Evolutionary conservation across 495 filamentous ascomycete species (phyloP), one percentile per base, ranked within the genome.

Genomic region (Talaromyces borbonicus): DNA sequence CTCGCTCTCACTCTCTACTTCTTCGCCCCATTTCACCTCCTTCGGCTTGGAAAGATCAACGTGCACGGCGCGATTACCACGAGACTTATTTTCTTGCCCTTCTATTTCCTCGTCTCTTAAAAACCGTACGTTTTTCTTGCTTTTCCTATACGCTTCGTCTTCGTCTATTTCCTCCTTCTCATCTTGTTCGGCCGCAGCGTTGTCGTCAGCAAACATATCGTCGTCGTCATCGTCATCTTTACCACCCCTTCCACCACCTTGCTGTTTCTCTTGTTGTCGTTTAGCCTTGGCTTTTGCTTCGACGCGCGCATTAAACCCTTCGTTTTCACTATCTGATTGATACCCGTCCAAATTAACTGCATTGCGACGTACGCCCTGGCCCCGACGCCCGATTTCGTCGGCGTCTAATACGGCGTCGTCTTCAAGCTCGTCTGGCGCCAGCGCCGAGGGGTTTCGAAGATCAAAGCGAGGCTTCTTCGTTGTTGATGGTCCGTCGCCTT

Each of bases 321-420:
- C 92, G 46, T 89, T 89, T 7, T 90, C 90, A 24, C 85, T 92
- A 61, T 99, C 92, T 0, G 83, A 90, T 44, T 96, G 90, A 66
- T 97, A 97, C 2, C 93, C 92, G 55, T 97, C 92, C 23, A 98
- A 79, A 50, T 96, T 95, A 25, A 98, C 80, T 2, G 89, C 92
- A 53, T 87, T 85, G 46, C 92, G 87, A 55, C 95, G 94, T 0
- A 84, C 81, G 35, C 82, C 79, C 29, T 79, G 72, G 0, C 80
- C 84, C 12, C 81, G 72, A n/a, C 79, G 80, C 29, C 90, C 90
- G 49, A 97, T 94, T 42, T 95, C 89, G 55, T 96, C 92, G 9
- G 87, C 86, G 30, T 94, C 90, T 12, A 95, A 76, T 18, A 87
- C 75, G 3, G 84, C 73, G 53, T 89, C 86, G 25, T 90, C 86